Percentiles rank a stretch among this genome's conserved stretches.
These are phyloP conservation scores for Aspergillus affinis DNA, from an alignment of 495 filamentous ascomycete genomes.

Conservation along the genomic window DNA sequence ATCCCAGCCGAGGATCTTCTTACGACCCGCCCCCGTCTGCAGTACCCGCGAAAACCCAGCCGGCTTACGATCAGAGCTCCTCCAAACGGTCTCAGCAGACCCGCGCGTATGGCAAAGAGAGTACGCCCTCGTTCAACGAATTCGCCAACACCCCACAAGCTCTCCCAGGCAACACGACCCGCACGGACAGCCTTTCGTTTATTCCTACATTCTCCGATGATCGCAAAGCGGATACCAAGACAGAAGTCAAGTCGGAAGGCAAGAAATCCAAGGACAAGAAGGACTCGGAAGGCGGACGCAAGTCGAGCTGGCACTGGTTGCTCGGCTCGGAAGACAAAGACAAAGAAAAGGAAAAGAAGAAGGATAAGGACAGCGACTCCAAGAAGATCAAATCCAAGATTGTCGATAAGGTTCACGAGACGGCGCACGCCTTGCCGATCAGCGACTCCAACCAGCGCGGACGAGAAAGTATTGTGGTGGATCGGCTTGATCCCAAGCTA, in stretches of 20 bases:
- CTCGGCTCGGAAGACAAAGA: constrained; percentile 69
- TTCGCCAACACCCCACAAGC: constrained; percentile 44
- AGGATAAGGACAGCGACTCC: constrained; percentile 58
- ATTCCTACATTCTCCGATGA: constrained; percentile 76
- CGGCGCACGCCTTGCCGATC: constrained; percentile 73
- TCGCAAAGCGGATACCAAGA: constrained; percentile 54
- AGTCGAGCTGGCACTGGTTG: constrained; percentile 86
- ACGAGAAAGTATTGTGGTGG: constrained; percentile 80
- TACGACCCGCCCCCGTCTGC: constrained; percentile 42
- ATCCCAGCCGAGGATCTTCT: constrained; percentile 56
- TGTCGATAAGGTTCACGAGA: constrained; percentile 61
- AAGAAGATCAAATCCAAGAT: constrained; percentile 61
- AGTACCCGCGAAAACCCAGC: constrained; percentile 22
- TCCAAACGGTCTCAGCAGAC: constrained; percentile 29
- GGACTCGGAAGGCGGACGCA: constrained; percentile 59
- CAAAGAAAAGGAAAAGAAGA: constrained; percentile 62
- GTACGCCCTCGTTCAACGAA: constrained; percentile 32
- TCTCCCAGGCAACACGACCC: constrained; percentile 67
- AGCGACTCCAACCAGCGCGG: constrained; percentile 65
- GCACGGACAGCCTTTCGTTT: constrained; percentile 78
- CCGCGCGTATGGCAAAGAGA: constrained; percentile 32
- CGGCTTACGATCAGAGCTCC: constrained; percentile 21
- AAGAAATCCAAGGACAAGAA: constrained; percentile 66
- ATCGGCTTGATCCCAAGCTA: constrained; percentile 72
- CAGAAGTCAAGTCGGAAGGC: constrained; percentile 48